phyloP scores from a whole-genome alignment of 2,329 filamentous ascomycete species.

The Capronia americana region DNA sequence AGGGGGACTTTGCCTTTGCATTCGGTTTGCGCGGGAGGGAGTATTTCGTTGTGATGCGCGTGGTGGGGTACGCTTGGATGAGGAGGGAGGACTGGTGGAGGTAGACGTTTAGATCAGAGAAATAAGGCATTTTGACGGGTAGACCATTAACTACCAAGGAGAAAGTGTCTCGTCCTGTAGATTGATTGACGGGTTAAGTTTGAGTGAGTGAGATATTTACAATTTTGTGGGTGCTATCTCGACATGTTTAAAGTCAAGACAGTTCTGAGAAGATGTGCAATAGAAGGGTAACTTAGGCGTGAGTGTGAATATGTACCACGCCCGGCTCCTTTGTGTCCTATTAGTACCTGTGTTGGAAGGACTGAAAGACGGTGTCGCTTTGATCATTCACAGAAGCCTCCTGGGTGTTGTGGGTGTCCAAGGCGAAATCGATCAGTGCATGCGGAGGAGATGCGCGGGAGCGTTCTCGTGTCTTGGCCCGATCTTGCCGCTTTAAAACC shows the following conservation, averaged over 20 bases:
- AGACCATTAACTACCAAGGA: not conserved
- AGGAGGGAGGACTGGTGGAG: constrained; percentile 85
- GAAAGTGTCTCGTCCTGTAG: not conserved
- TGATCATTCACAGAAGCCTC: not conserved
- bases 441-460: not conserved
- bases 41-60: constrained; percentile 92
- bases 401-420: not conserved
- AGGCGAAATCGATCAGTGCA: not conserved
- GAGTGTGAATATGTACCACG: not conserved
- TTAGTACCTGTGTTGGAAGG: not conserved
- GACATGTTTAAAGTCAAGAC: not conserved
- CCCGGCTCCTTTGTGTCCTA: not conserved
- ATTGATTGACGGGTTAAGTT: not conserved
- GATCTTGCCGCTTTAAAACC: too few relatives aligned
- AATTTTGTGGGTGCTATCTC: not conserved
- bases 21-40: constrained; percentile 49
- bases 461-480: not conserved
- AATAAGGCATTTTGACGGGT: constrained; percentile 71
- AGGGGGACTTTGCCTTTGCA: constrained; percentile 43
- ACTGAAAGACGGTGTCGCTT: not conserved
- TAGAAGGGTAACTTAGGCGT: not conserved
- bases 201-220: not conserved
- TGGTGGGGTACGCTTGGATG: constrained; percentile 82
- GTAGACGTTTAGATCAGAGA: constrained; percentile 86
- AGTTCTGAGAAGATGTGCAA: not conserved